Base-by-base conservation (phyloP, 352 stramenopile species). In the Pelagophyceae sp. region DNA sequence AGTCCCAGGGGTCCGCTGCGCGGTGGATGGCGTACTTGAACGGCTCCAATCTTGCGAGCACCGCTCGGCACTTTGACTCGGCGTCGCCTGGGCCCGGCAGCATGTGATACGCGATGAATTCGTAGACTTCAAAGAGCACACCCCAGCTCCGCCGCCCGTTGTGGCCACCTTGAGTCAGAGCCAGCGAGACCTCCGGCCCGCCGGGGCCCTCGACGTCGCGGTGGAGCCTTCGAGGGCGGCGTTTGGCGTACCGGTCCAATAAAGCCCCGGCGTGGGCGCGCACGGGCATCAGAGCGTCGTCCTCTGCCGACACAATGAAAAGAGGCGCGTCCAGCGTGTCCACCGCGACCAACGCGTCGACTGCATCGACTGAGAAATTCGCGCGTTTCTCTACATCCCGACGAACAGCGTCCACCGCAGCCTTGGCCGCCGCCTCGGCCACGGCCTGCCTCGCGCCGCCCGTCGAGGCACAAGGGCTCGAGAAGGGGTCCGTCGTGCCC, bases 261-360 rank as follows among this genome's bases (percentile, higher is more conserved):
- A 74, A n/a, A 11, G 67, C 67, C 35, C 35, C 67, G 15, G 67
- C 11, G 67, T 74, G 20, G 20, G 67, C 5, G 5, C 67, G 19
- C 2, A 31, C 17, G 5, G 67, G 67, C 33, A 74, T 58, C 6
- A 74, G 23, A 1, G 0, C 1, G 67, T 74, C 67, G 67, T 54
- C 67, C 3, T 27, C 23, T 11, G 67, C 67, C 2, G 33, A 5
- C 15, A 74, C 23, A 2, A 74, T 23, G 6, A 74, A 33, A 1
- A 74, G 38, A 1, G 67, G 67, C 33, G 67, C 67, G 35, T 74
- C 67, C 15, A 74, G 38, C 15, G 38, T 25, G 11, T 11, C 11
- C 35, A 74, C 35, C 15, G 67, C 67, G 6, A 17, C 5, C 35
- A 54, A 35, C 15, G 67, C 67, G 67, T 74, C 38, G 67, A 74